phyloP scores from a whole-genome alignment of 495 filamentous ascomycete genomes.

The Neurospora sp. region DNA sequence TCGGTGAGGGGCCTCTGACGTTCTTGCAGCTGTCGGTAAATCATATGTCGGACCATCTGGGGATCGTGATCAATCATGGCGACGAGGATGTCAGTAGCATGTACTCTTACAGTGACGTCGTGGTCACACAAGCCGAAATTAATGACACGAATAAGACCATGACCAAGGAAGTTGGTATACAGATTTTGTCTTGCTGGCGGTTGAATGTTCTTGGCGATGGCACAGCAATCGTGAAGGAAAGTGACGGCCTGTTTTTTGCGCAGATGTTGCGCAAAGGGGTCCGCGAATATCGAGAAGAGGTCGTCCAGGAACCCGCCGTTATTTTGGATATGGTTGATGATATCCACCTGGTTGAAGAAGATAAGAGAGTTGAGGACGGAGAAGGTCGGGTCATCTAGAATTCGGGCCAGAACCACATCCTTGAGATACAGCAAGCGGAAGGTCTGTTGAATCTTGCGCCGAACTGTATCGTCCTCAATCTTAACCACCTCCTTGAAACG shows the following conservation, averaged over 20 bases:
- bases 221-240: constrained; percentile 94
- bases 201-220: constrained; percentile 89
- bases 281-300: constrained; percentile 79
- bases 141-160: constrained; percentile 83
- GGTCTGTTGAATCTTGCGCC: constrained; percentile 88
- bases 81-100: constrained; percentile 87
- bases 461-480: constrained; percentile 70
- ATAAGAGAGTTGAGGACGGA: constrained; percentile 96
- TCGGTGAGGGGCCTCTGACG: constrained; percentile 82
- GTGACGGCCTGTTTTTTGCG: constrained; percentile 89
- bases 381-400: constrained; percentile 95
- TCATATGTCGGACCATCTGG: constrained; percentile 82
- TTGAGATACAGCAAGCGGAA: constrained; percentile 97
- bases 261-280: constrained; percentile 48
- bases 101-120: constrained; percentile 78
- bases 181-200: constrained; percentile 65
- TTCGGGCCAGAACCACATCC: constrained; percentile 91
- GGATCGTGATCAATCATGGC: constrained; percentile 95
- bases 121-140: constrained; percentile 79
- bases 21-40: constrained; percentile 82
- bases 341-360: constrained; percentile 98
- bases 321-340: constrained; percentile 80
- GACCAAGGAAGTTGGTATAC: constrained; percentile 79
- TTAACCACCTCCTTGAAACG: constrained; percentile 93
- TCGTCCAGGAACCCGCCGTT: constrained; percentile 72